phyloP scores from a whole-genome alignment of 306 rosid species.

The Cucurbita moschata region DNA sequence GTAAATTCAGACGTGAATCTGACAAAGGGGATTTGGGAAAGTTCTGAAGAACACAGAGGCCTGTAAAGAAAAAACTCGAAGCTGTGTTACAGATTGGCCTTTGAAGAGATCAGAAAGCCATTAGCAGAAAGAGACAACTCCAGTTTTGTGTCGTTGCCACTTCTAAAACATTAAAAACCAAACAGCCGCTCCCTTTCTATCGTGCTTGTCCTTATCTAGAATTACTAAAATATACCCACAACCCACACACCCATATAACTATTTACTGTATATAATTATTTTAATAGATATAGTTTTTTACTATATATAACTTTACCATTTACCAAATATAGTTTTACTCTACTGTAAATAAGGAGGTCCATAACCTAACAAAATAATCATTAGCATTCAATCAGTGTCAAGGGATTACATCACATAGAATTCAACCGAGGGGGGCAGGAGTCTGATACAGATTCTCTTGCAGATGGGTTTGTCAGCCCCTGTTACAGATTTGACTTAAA shows the following conservation, averaged over 20 bases:
- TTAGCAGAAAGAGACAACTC: neutral
- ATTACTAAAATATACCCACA: neutral
- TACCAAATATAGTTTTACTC: no score
- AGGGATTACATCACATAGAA: neutral
- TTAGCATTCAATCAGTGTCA: neutral
- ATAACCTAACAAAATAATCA: no score
- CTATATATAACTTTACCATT: no score
- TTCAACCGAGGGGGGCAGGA: neutral
- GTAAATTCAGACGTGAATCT: neutral
- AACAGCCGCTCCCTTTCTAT: neutral
- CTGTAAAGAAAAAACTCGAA: neutral
- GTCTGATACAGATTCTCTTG: neutral
- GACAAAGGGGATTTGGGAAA: neutral
- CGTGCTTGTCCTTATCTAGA: neutral
- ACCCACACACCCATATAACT: no score
- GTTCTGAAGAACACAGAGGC: neutral
- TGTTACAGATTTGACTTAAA: neutral
- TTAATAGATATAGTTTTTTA: no score
- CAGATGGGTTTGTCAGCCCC: neutral
- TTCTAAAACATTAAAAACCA: neutral
- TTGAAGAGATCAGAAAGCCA: constrained; percentile 5
- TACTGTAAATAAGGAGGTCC: no score
- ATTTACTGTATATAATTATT: no score
- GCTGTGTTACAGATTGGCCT: neutral
- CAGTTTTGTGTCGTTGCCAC: neutral